Evolutionary conservation across 345 rosid species (phyloP).

Genomic region (Stellera chamaejasme): DNA sequence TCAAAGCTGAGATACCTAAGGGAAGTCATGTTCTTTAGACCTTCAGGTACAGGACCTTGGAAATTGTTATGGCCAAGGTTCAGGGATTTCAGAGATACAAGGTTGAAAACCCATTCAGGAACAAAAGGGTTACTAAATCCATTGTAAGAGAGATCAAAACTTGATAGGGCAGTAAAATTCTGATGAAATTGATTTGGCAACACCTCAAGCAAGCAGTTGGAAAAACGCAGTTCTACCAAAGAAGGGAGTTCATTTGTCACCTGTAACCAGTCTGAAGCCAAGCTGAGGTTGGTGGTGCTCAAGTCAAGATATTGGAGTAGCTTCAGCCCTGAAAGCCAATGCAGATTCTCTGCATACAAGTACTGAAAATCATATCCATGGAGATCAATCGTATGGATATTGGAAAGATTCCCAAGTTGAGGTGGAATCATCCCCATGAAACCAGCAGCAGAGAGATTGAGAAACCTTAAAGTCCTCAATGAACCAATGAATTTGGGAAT

Average conservation of each 20-base stretch:
- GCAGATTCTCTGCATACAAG: slow-evolving; percentile 6
- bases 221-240: slow-evolving; percentile 8
- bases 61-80: slow-evolving; percentile 4
- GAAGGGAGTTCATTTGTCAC: slow-evolving; percentile 14
- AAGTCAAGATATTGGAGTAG: slow-evolving; percentile 18
- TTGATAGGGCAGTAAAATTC: slow-evolving; percentile 14
- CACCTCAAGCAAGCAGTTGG: background rate
- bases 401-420: slow-evolving; percentile 21
- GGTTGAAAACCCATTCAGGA: slow-evolving; percentile 14
- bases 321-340: slow-evolving; percentile 19
- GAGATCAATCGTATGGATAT: slow-evolving; percentile 17
- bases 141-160: slow-evolving; percentile 16
- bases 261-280: slow-evolving; percentile 6
- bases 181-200: background rate
- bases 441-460: slow-evolving; percentile 15
- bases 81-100: slow-evolving; percentile 9
- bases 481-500: slow-evolving; percentile 12
- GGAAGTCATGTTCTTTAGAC: slow-evolving; percentile 14
- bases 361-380: background rate
- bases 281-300: background rate
- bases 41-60: slow-evolving; percentile 1
- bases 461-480: slow-evolving; percentile 7
- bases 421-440: slow-evolving; percentile 18
- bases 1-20: slow-evolving; percentile 13
- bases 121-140: background rate